Base-by-base conservation (phyloP, 2,329 filamentous ascomycete species). In the Stagonosporopsis vannaccii region DNA sequence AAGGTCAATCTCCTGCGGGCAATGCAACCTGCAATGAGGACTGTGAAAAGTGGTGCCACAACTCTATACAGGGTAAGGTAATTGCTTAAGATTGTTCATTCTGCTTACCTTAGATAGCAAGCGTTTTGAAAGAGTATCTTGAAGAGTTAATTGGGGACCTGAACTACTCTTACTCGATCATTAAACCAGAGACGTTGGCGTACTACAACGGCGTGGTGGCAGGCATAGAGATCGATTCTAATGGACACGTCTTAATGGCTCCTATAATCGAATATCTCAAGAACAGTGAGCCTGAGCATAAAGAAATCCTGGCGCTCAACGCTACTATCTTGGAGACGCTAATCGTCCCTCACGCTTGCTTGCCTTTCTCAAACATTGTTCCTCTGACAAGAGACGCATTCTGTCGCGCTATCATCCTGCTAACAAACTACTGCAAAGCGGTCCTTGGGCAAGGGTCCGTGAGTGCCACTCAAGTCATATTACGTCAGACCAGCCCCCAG, bases 331-430 rank as follows among this genome's bases (percentile, higher is more conserved):
- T 44, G 41, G 41, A 44, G 26, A 19, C 41, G 41, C 41, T 44
- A 26, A 44, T 44, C 17, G 41, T 11, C 41, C 41, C 41, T 44
- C 41, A 44, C 26, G 41, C 41, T 26, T 44, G 26, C 41, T 44
- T 44, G 32, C 41, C 41, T 44, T 44, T 44, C 41, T 44, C 41
- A 32, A 6, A 44, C 7, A 44, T 7, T 22, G 41, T 44, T 44
- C 41, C 41, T 44, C 41, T 44, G 41, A 44, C 41, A 32, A 44
- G 41, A 44, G 41, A 44, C 28, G 41, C 41, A 32, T 44, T 44
- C 41, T 33, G 25, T 44, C 41, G 41, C 41, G 41, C 41, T 44
- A 36, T 36, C 33, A 17, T 36, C 5, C 12, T 36, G 13, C 33
- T 36, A 19, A 36, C 33, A n/a, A 19, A 7, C 17, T 15, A 15